phyloP scores from a whole-genome alignment of 768 basidiomycete species.

The Tulasnella sp. region DNA sequence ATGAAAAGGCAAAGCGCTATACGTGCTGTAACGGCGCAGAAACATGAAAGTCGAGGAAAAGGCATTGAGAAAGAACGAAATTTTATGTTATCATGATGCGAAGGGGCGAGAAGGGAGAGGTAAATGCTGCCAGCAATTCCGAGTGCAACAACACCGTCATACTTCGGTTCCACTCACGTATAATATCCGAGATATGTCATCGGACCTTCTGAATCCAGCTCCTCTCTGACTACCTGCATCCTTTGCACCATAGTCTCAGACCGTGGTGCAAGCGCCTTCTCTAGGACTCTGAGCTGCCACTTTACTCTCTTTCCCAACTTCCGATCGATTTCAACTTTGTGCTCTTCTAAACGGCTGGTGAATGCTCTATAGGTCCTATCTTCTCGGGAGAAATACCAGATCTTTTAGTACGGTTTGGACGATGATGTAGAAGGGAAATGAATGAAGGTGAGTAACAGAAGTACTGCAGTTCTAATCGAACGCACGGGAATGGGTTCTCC shows the following conservation, averaged over 20 bases:
- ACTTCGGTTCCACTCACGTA: no score
- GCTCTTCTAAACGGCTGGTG: constrained; percentile 29
- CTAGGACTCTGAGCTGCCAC: constrained; percentile 56
- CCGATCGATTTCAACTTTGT: constrained; percentile 34
- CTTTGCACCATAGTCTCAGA: constrained; percentile 54
- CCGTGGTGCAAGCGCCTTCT: constrained; percentile 51
- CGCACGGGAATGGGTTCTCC: constrained; percentile 8
- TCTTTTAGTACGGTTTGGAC: constrained; percentile 30
- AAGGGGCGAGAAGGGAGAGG: no score
- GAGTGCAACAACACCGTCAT: no score
- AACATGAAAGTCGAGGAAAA: no score
- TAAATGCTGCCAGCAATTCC: no score
- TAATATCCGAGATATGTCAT: no score
- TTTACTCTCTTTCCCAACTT: constrained; percentile 36
- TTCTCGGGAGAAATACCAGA: constrained; percentile 87
- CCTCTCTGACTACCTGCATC: constrained; percentile 44
- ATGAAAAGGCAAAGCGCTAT: no score
- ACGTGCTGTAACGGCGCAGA: no score
- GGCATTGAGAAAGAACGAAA: no score
- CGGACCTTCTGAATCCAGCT: no score
- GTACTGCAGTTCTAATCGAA: no score
- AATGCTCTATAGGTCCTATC: constrained; percentile 71
- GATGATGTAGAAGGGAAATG: background rate
- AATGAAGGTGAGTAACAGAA: background rate
- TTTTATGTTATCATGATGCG: no score